Conservation (phyloP, 768 basidiomycete species). For the Rhodotorula taiwanensis region DNA sequence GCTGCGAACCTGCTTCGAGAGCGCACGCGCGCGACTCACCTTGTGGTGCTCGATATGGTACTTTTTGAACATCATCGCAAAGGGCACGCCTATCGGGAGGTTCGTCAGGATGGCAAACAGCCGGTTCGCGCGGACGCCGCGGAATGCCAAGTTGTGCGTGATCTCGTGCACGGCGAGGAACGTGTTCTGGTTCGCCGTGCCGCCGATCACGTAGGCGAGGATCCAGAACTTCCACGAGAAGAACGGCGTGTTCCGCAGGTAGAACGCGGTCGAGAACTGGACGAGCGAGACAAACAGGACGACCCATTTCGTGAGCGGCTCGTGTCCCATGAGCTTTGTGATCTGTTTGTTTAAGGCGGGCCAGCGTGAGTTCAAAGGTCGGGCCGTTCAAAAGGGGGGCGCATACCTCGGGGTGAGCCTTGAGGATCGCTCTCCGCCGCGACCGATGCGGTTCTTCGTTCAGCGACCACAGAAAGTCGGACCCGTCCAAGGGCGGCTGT, state of each 20-base stretch:
- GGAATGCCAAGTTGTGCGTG: constrained; percentile 93
- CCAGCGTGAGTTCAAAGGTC: neutral
- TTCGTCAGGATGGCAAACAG: constrained; percentile 84
- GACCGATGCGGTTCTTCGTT: constrained; percentile 95
- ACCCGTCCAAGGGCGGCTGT: constrained; percentile 63
- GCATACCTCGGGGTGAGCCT: constrained; percentile 81
- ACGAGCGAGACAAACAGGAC: constrained; percentile 73
- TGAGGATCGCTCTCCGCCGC: constrained; percentile 78
- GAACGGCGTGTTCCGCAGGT: constrained; percentile 62
- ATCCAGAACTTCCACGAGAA: constrained; percentile 66
- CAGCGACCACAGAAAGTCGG: constrained; percentile 92
- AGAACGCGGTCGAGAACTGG: constrained; percentile 61
- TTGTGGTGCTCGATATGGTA: constrained; percentile 40
- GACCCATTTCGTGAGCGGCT: constrained; percentile 82
- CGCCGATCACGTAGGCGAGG: constrained; percentile 77
- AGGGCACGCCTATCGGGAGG: constrained; percentile 87
- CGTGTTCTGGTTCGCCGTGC: constrained; percentile 93
- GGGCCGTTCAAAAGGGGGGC: neutral
- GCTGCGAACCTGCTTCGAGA: too few relatives aligned
- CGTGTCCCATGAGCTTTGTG: constrained; percentile 91
- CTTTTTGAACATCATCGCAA: constrained; percentile 91
- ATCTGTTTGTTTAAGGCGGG: constrained; percentile 52
- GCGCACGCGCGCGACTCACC: constrained; percentile 2
- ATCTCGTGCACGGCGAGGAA: constrained; percentile 99
- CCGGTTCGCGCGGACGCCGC: constrained; percentile 72